Conservation (phyloP, 768 basidiomycete genomes). For the Psilocybe subaeruginosa region DNA sequence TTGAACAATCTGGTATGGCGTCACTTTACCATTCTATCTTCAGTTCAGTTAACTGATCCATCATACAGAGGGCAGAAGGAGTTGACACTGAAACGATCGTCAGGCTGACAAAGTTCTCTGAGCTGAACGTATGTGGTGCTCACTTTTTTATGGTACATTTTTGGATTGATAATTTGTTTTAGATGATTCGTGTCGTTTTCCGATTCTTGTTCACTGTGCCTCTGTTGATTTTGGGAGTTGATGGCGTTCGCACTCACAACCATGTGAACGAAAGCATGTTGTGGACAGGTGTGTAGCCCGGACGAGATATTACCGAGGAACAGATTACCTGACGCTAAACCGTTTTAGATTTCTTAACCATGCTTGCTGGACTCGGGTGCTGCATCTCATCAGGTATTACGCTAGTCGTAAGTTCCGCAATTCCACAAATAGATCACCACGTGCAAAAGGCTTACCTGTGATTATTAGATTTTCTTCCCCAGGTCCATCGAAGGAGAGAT, state of each 20-base stretch:
- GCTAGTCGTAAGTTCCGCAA: conserved; percentile 52
- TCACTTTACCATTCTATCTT: conserved; percentile 5
- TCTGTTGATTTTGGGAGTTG: conserved; percentile 64
- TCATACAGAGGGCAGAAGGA: conserved; percentile 54
- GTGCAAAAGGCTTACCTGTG: not conserved
- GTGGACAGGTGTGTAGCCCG: conserved; percentile 43
- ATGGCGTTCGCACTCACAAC: conserved; percentile 65
- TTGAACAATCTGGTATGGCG: conserved; percentile 57
- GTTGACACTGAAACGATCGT: conserved; percentile 70
- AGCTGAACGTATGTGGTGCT: conserved; percentile 69
- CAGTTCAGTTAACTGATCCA: not conserved
- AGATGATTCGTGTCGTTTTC: conserved; percentile 75
- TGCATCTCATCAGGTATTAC: conserved; percentile 75
- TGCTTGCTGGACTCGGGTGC: conserved; percentile 61
- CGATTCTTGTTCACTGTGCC: conserved; percentile 74
- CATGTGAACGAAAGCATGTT: conserved; percentile 67
- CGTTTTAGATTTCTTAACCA: conserved; percentile 57
- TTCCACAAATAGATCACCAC: not conserved
- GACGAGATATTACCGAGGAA: not conserved
- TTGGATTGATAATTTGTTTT: conserved; percentile 1
- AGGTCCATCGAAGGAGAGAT: conserved; percentile 74
- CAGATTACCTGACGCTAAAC: conserved; percentile 3
- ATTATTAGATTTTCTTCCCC: conserved; percentile 80
- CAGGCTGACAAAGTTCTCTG: conserved; percentile 78
- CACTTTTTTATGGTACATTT: not conserved